Percentiles rank a stretch among this genome's conserved stretches.
Evolutionary conservation across 176 grass and related monocot species (phyloP).

Genomic region (Musa acuminata): DNA sequence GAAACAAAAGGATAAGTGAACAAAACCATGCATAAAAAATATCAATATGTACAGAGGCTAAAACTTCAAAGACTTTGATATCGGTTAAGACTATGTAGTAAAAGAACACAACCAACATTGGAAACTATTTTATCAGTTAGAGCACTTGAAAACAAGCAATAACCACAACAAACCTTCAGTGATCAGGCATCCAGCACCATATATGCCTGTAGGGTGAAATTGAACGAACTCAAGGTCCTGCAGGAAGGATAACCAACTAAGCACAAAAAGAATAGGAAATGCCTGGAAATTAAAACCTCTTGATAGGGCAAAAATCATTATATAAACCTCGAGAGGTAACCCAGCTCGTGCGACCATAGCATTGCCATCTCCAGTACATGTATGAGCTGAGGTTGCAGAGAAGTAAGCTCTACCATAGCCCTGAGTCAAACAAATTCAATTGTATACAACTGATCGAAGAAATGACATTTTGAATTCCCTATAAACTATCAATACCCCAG

Average conservation of each 20-base stretch:
- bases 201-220: constrained; percentile 82
- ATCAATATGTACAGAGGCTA: no score
- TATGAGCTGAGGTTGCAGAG: constrained; percentile 94
- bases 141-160: background rate
- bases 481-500: constrained; percentile 48
- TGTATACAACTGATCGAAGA: constrained; percentile 11
- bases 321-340: constrained; percentile 66
- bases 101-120: background rate
- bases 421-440: constrained; percentile 29
- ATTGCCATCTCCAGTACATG: constrained; percentile 99
- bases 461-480: background rate
- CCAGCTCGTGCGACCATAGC: constrained; percentile 97
- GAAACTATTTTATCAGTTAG: background rate
- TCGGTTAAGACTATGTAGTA: no score
- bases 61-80: no score
- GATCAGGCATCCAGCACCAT: constrained; percentile 79
- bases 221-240: constrained; percentile 99
- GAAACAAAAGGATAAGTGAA: background rate
- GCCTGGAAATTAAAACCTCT: background rate
- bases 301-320: background rate
- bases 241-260: constrained; percentile 26
- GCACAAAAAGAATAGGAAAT: constrained; percentile 19
- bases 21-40: no score
- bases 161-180: constrained; percentile 57
- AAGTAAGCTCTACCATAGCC: constrained; percentile 86